Conservation (phyloP, 352 stramenopile genomes). For the Phytopythium aichiense region DNA sequence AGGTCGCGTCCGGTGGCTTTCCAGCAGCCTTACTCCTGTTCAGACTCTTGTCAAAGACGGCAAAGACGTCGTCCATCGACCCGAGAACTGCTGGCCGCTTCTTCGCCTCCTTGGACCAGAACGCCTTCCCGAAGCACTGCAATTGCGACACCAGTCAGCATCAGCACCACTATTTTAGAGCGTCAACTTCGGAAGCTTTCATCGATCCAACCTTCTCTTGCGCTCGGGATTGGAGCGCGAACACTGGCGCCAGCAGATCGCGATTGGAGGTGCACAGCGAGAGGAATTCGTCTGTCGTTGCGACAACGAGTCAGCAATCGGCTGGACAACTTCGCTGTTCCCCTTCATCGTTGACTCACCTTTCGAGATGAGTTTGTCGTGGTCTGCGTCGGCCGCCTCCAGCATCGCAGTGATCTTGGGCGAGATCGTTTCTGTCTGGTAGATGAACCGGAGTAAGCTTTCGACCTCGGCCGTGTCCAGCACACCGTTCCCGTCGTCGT, state of each 20-base stretch:
- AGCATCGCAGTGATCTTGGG: conserved; percentile 28
- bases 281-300: conserved; percentile 32
- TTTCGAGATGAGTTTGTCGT: conserved; percentile 25
- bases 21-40: not conserved
- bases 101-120: conserved; percentile 27
- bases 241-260: conserved; percentile 35
- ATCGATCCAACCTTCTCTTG: conserved; percentile 19
- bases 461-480: conserved; percentile 43
- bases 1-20: not conserved
- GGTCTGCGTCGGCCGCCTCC: conserved; percentile 27
- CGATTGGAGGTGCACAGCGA: conserved; percentile 32
- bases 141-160: not conserved
- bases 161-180: not conserved
- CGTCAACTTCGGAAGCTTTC: conserved; percentile 5
- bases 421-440: conserved; percentile 38
- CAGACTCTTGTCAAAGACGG: conserved; percentile 3
- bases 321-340: not conserved
- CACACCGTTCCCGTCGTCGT: conserved; percentile 42
- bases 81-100: conserved; percentile 6
- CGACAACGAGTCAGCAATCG: not conserved
- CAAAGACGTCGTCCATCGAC: conserved; percentile 3
- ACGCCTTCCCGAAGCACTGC: conserved; percentile 31
- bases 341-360: conserved; percentile 4
- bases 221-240: conserved; percentile 25
- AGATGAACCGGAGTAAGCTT: conserved; percentile 48